These are phyloP conservation scores for Paspalum vaginatum DNA, from an alignment of 176 grass and related monocot species.

Conservation along the genomic window DNA sequence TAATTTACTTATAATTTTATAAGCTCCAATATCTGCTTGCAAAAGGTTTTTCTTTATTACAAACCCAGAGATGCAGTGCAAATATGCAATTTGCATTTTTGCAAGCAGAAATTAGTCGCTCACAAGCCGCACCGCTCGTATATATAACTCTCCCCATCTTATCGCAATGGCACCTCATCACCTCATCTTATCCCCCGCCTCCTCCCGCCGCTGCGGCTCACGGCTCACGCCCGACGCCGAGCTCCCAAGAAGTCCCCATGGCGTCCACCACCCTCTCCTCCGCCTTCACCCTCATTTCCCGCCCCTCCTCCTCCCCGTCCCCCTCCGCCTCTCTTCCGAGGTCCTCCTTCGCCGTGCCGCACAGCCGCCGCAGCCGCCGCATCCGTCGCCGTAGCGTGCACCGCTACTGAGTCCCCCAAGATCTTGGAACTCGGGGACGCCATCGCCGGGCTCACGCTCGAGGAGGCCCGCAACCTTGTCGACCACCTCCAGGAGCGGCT, in stretches of 20 bases:
- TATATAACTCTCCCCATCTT: slow-evolving; percentile 15
- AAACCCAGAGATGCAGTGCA: background rate
- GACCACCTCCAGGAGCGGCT: slow-evolving; percentile 84
- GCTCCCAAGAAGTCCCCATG: slow-evolving; percentile 32
- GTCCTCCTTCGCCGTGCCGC: slow-evolving; percentile 19
- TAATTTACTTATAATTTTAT: too few relatives aligned
- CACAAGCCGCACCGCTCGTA: slow-evolving; percentile 18
- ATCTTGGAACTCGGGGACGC: slow-evolving; percentile 69
- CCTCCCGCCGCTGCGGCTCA: slow-evolving; percentile 10
- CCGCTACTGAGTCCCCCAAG: slow-evolving; percentile 61
- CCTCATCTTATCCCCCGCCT: slow-evolving; percentile 57
- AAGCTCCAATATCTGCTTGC: too few relatives aligned
- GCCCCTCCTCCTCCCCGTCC: slow-evolving; percentile 43
- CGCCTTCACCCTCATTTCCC: slow-evolving; percentile 55
- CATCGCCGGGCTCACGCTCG: slow-evolving; percentile 79
- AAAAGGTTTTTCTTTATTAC: background rate
- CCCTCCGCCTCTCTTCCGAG: slow-evolving; percentile 25
- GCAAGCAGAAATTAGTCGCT: background rate
- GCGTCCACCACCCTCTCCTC: slow-evolving; percentile 66
- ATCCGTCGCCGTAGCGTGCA: slow-evolving; percentile 35
- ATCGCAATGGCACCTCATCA: slow-evolving; percentile 18
- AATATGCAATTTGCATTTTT: slow-evolving; percentile 24
- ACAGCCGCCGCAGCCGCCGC: slow-evolving; percentile 25
- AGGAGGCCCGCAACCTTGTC: slow-evolving; percentile 74
- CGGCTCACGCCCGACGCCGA: slow-evolving; percentile 21